Percentiles rank a stretch among this genome's conserved stretches.
Conservation (phyloP, 306 rosid species). For the Cercis canadensis region DNA sequence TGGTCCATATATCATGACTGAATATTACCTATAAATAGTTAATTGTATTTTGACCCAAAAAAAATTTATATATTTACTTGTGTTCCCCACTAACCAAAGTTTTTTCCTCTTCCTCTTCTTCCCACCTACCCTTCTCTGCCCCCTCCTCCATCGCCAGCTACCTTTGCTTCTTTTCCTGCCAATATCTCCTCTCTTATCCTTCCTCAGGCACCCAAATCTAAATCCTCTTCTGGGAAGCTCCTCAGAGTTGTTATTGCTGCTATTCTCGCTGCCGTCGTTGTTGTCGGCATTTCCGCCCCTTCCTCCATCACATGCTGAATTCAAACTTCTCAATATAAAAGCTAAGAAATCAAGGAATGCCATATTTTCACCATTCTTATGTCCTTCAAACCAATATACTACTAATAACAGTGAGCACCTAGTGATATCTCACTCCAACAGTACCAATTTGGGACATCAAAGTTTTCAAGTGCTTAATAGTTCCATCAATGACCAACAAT, state of each 20-base stretch:
- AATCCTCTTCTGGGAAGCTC: conserved; percentile 51
- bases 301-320: conserved; percentile 34
- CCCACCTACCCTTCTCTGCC: conserved; percentile 73
- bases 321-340: conserved; percentile 48
- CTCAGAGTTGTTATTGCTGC: conserved; percentile 53
- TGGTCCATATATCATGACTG: no score
- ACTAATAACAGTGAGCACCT: conserved; percentile 15
- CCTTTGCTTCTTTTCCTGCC: conserved; percentile 85
- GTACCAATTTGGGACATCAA: conserved; percentile 52
- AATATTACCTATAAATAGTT: no score
- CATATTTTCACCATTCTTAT: conserved; percentile 36
- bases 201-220: conserved; percentile 53
- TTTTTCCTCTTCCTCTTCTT: no score
- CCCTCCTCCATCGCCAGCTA: conserved; percentile 70
- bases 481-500: conserved; percentile 58
- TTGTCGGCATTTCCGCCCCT: conserved; percentile 44
- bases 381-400: conserved; percentile 31
- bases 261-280: conserved; percentile 45
- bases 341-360: conserved; percentile 39
- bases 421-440: conserved; percentile 46
- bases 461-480: conserved; percentile 62
- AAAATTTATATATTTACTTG: no score
- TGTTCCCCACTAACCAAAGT: no score
- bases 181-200: conserved; percentile 85
- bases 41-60: no score